Base-by-base conservation (phyloP, 768 basidiomycete species). In the Paxillus ammoniavirescens region DNA sequence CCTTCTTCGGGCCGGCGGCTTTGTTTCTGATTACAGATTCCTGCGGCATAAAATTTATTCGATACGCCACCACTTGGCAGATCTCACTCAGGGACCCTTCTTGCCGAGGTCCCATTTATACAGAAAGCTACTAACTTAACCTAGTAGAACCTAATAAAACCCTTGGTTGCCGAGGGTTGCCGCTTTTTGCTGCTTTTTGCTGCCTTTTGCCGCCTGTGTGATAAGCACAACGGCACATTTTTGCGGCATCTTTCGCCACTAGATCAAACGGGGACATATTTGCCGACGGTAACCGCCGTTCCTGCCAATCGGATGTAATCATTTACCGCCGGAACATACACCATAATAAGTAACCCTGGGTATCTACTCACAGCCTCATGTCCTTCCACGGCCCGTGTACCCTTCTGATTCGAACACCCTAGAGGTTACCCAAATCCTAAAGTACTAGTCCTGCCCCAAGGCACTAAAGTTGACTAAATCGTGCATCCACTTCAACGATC, bases 1-100 rank as follows among this genome's bases (percentile, higher is more conserved):
- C 54, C 60, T 58, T 62, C 52, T 52, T 65, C 60, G 70, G 64
- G 64, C 69, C 70, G 69, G 64, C 71, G 69, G 68, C 70, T 70
- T 61, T 59, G 42, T 50, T 49, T 67, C 58, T 58, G 63, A 26
- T 21, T 62, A 58, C 68, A 69, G 69, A 67, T 47, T 17, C 45
- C 57, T 52, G 55, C 52, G 52, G 51, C 48, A 47, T 18, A 26
- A 26, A 47, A 15, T 36, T 42, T 36, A 36, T 52, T 28, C 45
- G 18, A 44, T 12, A 47, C n/a, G 15, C 48, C 46, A 35, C 45
- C 45, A 9, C 47, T 55, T 52, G 47, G 52, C 44, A 36, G 21
- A 37, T 18, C 26, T 26, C 38, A 37, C 26, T 26, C 38, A 37
- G 36, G 15, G 23, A 31, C 31, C 31, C 3, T 31, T 3, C 31